Percentiles rank a stretch among this genome's conserved stretches.
Evolutionary conservation across 2,329 filamentous ascomycete species (phyloP).

Genomic region (Trichoderma endophyticum): DNA sequence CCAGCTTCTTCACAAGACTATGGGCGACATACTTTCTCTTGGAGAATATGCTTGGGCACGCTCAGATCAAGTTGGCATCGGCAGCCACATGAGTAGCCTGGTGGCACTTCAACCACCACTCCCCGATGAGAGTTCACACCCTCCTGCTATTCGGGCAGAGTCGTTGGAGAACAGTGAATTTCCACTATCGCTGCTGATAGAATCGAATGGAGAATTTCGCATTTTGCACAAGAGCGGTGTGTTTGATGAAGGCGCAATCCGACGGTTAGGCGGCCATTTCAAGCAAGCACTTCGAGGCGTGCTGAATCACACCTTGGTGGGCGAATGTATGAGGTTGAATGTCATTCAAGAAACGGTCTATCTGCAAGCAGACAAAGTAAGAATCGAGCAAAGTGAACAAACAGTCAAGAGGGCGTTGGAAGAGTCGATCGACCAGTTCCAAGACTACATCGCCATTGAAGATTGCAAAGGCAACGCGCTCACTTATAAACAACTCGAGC

Average conservation of each 20-base stretch:
- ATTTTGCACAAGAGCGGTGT: not conserved
- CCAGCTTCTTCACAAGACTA: not conserved
- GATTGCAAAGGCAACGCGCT: not conserved
- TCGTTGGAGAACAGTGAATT: not conserved
- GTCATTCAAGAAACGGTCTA: not conserved
- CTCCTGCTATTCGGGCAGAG: not conserved
- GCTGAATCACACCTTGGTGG: not conserved
- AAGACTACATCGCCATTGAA: not conserved
- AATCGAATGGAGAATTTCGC: not conserved
- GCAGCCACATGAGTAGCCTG: not conserved
- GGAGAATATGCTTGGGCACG: slow-evolving; percentile 15
- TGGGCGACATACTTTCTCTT: not conserved
- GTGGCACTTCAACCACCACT: slow-evolving; percentile 2
- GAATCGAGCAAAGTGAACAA: not conserved
- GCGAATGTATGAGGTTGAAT: not conserved
- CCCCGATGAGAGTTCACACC: not conserved
- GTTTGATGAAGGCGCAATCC: not conserved
- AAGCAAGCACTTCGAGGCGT: slow-evolving; percentile 7
- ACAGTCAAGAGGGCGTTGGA: not conserved
- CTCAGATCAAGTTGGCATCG: slow-evolving; percentile 11
- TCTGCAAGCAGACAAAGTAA: not conserved
- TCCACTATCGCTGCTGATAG: not conserved
- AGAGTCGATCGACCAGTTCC: not conserved
- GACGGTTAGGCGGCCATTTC: slow-evolving; percentile 3
- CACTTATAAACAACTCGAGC: not conserved